phyloP scores from a whole-genome alignment of 2,329 filamentous ascomycete genomes.

The Pezicula rhizophila region DNA sequence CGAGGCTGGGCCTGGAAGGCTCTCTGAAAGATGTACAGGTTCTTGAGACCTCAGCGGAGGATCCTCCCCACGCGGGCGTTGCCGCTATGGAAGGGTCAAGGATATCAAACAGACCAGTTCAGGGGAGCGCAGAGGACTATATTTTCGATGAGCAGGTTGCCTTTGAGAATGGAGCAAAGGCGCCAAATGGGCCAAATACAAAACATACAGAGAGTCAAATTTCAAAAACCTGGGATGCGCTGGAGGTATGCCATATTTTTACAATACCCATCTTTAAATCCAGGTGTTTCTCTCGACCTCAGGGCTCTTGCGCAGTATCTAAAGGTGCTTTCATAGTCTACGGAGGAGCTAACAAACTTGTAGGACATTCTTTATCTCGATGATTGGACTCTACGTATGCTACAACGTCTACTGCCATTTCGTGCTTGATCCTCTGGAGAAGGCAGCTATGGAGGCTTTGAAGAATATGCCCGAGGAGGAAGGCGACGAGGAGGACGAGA shows the following conservation, averaged over 20 bases:
- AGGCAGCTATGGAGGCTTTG: constrained; percentile 26
- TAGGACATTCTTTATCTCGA: constrained; percentile 23
- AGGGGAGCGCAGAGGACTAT: constrained; percentile 4
- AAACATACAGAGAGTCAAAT: constrained; percentile 20
- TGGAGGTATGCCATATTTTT: constrained; percentile 10
- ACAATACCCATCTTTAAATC: not conserved
- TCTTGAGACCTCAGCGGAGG: constrained; percentile 11
- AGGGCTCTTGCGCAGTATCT: too few species aligned
- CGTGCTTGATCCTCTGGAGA: constrained; percentile 41
- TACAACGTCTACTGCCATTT: constrained; percentile 38
- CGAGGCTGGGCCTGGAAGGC: constrained; percentile 20
- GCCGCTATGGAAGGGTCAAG: constrained; percentile 17
- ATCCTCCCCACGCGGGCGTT: constrained; percentile 19
- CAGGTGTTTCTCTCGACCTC: too few species aligned
- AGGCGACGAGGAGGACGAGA: constrained; percentile 37
- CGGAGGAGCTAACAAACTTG: not conserved
- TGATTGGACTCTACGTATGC: constrained; percentile 30
- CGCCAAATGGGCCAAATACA: constrained; percentile 11
- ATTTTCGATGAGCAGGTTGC: constrained; percentile 19
- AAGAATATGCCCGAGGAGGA: constrained; percentile 37
- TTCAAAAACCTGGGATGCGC: constrained; percentile 12
- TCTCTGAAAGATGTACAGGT: constrained; percentile 20
- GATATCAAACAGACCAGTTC: constrained; percentile 12
- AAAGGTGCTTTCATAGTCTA: not conserved
- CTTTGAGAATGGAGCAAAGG: constrained; percentile 16